Evolutionary conservation across 176 grass and related monocot genomes (phyloP).

Genomic region (Aegilops longissima): DNA sequence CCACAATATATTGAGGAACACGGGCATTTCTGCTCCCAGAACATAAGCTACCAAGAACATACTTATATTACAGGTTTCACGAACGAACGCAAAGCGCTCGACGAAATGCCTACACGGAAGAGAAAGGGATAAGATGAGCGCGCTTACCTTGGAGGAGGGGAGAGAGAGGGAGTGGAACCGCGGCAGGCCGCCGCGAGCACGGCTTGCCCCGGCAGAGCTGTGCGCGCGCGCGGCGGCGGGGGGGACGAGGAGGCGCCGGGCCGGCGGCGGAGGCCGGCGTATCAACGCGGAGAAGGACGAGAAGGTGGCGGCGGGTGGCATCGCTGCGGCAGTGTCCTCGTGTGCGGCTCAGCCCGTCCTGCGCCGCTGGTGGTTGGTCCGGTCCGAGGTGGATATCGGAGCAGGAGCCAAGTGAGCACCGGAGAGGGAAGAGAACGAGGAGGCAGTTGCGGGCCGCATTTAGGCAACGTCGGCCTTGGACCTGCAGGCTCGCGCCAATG

Average conservation of each 20-base stretch:
- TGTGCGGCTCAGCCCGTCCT: background rate
- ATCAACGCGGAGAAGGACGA: constrained; percentile 35
- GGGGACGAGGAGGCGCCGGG: constrained; percentile 1
- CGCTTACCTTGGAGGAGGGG: constrained; percentile 54
- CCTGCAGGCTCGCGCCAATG: too few relatives aligned
- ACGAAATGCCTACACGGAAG: constrained; percentile 38
- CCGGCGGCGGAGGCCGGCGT: constrained; percentile 32
- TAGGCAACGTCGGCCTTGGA: too few relatives aligned
- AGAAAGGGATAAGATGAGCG: background rate
- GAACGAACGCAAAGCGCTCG: constrained; percentile 19
- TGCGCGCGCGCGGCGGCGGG: constrained; percentile 37
- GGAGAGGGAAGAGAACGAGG: background rate
- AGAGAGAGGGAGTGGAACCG: constrained; percentile 74
- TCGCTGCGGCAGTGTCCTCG: background rate
- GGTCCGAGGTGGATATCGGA: background rate
- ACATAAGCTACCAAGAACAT: background rate
- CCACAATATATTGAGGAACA: background rate
- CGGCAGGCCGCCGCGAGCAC: constrained; percentile 65
- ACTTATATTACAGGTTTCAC: too few relatives aligned
- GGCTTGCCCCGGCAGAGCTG: constrained; percentile 33
- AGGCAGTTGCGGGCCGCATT: background rate
- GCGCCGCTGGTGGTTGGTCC: background rate
- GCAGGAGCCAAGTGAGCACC: background rate
- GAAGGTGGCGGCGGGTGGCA: constrained; percentile 32
- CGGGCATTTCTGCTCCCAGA: background rate